Evolutionary conservation across 2,329 filamentous ascomycete species (phyloP), one percentile per base, ranked within the genome.

Genomic region (Geosmithia flava): DNA sequence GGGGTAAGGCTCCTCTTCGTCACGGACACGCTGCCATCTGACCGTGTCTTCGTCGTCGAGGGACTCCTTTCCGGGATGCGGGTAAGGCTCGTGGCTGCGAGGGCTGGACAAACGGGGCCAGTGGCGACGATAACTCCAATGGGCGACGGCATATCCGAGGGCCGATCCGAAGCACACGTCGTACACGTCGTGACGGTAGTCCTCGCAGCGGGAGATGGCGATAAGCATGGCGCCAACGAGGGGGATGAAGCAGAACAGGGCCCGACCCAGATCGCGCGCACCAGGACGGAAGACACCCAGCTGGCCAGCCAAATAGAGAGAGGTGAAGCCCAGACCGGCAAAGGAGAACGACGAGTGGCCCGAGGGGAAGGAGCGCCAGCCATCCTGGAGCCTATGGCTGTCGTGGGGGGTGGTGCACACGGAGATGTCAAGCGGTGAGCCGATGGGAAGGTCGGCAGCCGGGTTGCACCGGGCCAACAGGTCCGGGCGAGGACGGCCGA

Each of bases 341-440:
- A 93, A 94, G 1, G 85, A 75, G 59, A 90, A 90, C 51, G 81
- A 86, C 13, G 78, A 83, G 63, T 94, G 87, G 1, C 87, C 87
- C 2, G 80, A 85, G 1, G 87, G 87, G 56, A 93, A 94, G 20
- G 81, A 87, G 42, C 87, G 79, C 83, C 86, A 91, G 16, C 87
- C 87, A 56, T 94, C 87, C 53, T 93, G 83, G 3, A 94, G 72
- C 1, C 71, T 70, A 60, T 87, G 83, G 51, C 78, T 76, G 56
- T 81, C 76, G 55, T 81, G 63, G 2, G 78, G 75, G 56, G 89
- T 75, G 11, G 85, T 90, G 68, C 87, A 94, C 2, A 90, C 76
- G 30, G 78, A 72, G 46, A 83, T 76, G 16, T 75, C 79, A 39
- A 85, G 80, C 2, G 85, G 70, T 3, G 65, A 62, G 53, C 75